These are phyloP conservation scores for Neocatenulostroma microsporum DNA, from an alignment of 2,329 filamentous ascomycete genomes.

Conservation along the genomic window DNA sequence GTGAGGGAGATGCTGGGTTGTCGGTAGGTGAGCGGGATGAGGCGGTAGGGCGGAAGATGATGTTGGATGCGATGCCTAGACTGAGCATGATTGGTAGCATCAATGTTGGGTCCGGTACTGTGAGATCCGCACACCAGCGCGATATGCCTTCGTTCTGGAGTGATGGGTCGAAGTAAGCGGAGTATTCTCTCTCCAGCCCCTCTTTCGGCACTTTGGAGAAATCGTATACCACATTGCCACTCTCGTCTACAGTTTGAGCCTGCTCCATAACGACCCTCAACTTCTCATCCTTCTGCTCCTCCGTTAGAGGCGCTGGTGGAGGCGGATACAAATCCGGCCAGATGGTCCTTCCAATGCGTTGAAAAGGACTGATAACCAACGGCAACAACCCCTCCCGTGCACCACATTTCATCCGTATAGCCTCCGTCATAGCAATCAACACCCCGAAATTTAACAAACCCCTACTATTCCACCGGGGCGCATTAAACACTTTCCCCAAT, in stretches of 20 bases:
- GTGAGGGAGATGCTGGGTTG: too few species aligned
- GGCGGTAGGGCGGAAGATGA: slow-evolving; percentile 13
- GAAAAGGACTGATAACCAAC: too few species aligned
- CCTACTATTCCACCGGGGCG: slow-evolving; percentile 2
- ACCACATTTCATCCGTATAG: slow-evolving; percentile 23
- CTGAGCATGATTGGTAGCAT: slow-evolving; percentile 13
- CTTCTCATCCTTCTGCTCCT: neutral
- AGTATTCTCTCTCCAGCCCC: neutral
- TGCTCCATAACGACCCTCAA: too few species aligned
- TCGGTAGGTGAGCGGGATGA: too few species aligned
- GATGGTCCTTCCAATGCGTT: too few species aligned
- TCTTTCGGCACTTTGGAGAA: too few species aligned
- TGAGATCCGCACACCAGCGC: slow-evolving; percentile 10
- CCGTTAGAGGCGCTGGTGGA: too few species aligned
- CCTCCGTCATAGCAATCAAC: slow-evolving; percentile 22
- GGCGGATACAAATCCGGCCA: too few species aligned
- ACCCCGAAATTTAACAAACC: slow-evolving; percentile 18
- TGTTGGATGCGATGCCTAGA: slow-evolving; percentile 18
- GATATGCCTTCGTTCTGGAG: slow-evolving; percentile 10
- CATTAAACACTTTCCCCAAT: slow-evolving; percentile 15
- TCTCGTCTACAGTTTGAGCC: neutral
- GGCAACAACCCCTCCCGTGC: slow-evolving; percentile 19
- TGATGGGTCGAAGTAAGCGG: slow-evolving; percentile 6
- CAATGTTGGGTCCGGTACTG: slow-evolving; percentile 7
- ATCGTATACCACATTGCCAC: neutral